Conservation (phyloP, 2,329 filamentous ascomycete species). For the Pseudogymnoascus sp. region DNA sequence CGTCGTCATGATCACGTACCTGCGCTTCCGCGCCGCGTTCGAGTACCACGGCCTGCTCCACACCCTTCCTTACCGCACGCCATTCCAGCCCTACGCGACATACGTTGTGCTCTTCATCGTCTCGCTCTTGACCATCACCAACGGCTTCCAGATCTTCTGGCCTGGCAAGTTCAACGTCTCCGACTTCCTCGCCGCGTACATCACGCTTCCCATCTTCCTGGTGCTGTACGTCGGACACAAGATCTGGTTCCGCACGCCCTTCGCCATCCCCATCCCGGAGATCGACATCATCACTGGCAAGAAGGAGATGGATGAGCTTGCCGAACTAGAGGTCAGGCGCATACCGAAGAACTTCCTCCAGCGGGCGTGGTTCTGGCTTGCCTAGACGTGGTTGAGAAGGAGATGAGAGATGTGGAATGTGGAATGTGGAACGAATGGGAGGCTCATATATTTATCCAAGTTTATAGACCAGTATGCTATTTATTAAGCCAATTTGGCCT, state of each 20-base stretch:
- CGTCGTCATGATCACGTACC: constrained; percentile 50
- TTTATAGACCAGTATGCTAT: constrained; percentile 12
- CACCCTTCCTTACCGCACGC: constrained; percentile 46
- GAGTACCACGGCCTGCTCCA: constrained; percentile 44
- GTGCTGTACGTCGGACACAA: constrained; percentile 58
- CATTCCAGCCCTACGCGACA: constrained; percentile 56
- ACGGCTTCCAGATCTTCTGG: constrained; percentile 71
- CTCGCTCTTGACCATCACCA: constrained; percentile 59
- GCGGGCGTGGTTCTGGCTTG: constrained; percentile 52
- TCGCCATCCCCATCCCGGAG: constrained; percentile 39
- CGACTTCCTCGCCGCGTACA: constrained; percentile 59
- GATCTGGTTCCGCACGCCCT: constrained; percentile 40
- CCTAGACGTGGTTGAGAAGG: constrained; percentile 27
- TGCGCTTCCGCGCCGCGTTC: constrained; percentile 55
- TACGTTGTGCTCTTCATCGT: constrained; percentile 55
- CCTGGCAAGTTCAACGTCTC: constrained; percentile 55
- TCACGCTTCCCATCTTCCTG: constrained; percentile 57
- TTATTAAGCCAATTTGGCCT: constrained; percentile 8
- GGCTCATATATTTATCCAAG: constrained; percentile 3
- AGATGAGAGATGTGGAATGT: background rate
- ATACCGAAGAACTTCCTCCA: constrained; percentile 46
- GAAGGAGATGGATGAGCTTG: constrained; percentile 50
- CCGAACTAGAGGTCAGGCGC: constrained; percentile 43
- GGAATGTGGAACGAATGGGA: background rate
- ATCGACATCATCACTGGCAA: constrained; percentile 54